phyloP scores from a whole-genome alignment of 2,329 filamentous ascomycete genomes.

The Atkinsonella hypoxylon region DNA sequence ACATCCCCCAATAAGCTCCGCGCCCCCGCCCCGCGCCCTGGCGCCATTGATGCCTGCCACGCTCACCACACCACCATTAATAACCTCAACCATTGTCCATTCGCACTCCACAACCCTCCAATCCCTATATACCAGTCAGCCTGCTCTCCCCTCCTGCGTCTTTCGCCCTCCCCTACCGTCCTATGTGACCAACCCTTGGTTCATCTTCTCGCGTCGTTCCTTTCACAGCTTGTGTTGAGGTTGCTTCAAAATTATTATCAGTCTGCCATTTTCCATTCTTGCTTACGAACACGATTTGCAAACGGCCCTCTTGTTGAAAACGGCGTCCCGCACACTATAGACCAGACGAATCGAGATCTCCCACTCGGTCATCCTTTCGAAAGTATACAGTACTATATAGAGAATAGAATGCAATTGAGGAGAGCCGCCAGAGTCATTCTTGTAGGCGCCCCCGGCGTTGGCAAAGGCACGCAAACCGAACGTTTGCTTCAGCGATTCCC shows the following conservation, averaged over 20 bases:
- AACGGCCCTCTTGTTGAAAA: not conserved
- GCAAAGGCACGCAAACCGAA: constrained; percentile 92
- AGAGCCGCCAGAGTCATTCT: constrained; percentile 87
- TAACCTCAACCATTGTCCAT: too few species aligned
- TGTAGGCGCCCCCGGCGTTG: constrained; percentile 89
- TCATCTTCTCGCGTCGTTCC: not conserved
- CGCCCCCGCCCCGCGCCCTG: not conserved
- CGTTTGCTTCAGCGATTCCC: constrained; percentile 78
- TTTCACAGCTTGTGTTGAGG: not conserved
- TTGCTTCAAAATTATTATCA: not conserved
- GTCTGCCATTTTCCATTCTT: not conserved
- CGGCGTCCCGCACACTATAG: not conserved
- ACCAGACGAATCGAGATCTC: not conserved
- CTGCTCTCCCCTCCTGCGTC: too few species aligned
- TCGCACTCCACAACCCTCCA: too few species aligned
- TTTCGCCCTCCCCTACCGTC: too few species aligned
- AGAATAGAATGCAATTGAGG: constrained; percentile 53
- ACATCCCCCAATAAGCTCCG: not conserved
- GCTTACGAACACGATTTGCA: not conserved
- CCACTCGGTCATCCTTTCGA: not conserved
- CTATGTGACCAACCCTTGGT: too few species aligned
- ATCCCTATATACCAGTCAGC: too few species aligned
- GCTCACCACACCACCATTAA: not conserved
- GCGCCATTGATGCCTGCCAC: not conserved
- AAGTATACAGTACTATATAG: constrained; percentile 9